Conservation (phyloP, 163 green algal genomes). For the Scenedesmus sp. region DNA sequence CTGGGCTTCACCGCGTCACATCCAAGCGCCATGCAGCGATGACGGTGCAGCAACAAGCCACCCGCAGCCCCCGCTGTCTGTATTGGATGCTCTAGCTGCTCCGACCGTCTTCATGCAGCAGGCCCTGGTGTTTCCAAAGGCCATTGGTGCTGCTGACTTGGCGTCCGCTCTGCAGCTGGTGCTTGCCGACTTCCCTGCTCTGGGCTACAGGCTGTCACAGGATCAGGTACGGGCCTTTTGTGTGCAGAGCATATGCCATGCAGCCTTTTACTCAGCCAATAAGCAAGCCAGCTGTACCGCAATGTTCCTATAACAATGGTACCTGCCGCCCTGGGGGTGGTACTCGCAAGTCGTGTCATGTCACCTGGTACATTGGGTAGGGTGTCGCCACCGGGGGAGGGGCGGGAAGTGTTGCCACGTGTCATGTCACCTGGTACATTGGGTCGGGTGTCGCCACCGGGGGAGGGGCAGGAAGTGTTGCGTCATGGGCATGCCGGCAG, state of each 20-base stretch:
- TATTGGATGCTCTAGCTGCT: slow-evolving; percentile 4
- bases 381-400: too few relatives aligned
- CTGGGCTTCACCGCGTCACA: not conserved
- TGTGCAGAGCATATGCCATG: not conserved
- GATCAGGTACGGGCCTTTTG: not conserved
- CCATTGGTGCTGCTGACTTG: not conserved
- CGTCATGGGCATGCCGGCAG: too few relatives aligned
- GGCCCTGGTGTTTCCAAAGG: not conserved
- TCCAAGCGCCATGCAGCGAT: not conserved
- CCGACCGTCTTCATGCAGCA: slow-evolving; percentile 53
- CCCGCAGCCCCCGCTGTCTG: not conserved
- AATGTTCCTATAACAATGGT: too few relatives aligned
- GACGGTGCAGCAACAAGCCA: not conserved
- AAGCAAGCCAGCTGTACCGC: too few relatives aligned
- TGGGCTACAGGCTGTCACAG: not conserved
- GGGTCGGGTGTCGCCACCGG: too few relatives aligned
- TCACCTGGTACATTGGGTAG: too few relatives aligned
- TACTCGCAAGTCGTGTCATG: too few relatives aligned
- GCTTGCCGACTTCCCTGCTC: not conserved
- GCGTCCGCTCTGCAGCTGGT: not conserved
- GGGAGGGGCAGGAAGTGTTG: too few relatives aligned
- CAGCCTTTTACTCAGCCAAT: too few relatives aligned
- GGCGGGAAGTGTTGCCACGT: too few relatives aligned
- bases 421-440: too few relatives aligned
- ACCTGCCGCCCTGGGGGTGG: too few relatives aligned